phyloP scores from a whole-genome alignment of 177 flowering plant species.

The Vitis hybrid region DNA sequence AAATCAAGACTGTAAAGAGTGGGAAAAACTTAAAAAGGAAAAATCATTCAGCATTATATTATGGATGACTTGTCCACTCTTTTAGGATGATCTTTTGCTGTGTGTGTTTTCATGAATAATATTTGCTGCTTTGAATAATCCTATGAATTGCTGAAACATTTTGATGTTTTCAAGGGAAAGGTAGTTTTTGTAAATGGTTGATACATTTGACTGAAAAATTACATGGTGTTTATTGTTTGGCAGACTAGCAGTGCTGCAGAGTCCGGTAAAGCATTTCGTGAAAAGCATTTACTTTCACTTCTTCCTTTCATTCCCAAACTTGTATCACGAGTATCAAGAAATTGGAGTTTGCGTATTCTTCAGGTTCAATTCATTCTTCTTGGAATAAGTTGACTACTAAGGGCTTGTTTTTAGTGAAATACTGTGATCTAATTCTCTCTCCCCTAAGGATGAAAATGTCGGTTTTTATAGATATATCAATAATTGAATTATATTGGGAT shows the following conservation, averaged over 20 bases:
- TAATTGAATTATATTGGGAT: too few species aligned
- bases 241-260: slow-evolving; percentile 38
- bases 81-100: background rate
- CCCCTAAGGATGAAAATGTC: too few species aligned
- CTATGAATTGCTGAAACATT: background rate
- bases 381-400: background rate
- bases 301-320: slow-evolving; percentile 72
- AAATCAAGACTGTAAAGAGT: too few species aligned
- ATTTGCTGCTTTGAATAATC: background rate
- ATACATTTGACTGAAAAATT: background rate
- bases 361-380: slow-evolving; percentile 46
- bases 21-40: background rate
- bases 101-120: background rate
- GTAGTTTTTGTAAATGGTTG: background rate
- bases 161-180: background rate
- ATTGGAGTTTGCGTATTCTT: slow-evolving; percentile 62
- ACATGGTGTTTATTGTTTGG: slow-evolving; percentile 13
- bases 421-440: too few species aligned
- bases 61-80: background rate
- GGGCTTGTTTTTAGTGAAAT: background rate
- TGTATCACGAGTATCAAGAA: slow-evolving; percentile 29
- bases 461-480: too few species aligned
- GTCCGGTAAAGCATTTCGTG: slow-evolving; percentile 39
- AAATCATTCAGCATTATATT: background rate
- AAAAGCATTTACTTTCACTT: slow-evolving; percentile 56